Evolutionary conservation across 164 flowering plant species (phyloP), one percentile per base, ranked within the genome.

Genomic region (Paratinospora sagittata): DNA sequence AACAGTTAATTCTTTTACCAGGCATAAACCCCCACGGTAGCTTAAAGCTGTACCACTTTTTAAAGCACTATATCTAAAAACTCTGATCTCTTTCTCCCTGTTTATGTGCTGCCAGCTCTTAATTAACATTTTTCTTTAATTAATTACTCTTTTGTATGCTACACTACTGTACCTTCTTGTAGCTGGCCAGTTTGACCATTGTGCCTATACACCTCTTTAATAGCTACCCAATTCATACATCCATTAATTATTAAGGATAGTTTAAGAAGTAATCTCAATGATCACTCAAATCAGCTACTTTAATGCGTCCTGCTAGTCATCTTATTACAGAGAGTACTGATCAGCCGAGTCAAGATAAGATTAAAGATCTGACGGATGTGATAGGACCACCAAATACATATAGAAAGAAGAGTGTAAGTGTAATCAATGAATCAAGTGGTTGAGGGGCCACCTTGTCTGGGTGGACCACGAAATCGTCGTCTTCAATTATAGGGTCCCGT

Each of bases 11-110:
- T 23, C n/a, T 23, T 62, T 64, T 71, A 21, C 47, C 67, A 69
- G 16, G 78, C 68, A 67, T n/a, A n/a, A 75, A 75, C n/a, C n/a
- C 65, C 74, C 77, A 77, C 70, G 81, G 66, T 74, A 74, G 58
- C 82, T 70, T 74, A 83, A 83, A 83, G 85, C 68, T 76, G 69
- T 34, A 75, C 9, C 65, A 72, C 74, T 68, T 74, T 77, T 57
- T 47, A 66, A 70, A 71, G 68, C 61, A 64, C 47, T 14, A 49
- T 4, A 16, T 49, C 16, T 49, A 49, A 13, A 49, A 12, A 13
- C n/a, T n/a, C n/a, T n/a, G n/a, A 63, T 26, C 69, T 73, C 62
- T 71, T 66, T 66, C 70, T 62, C 43, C 62, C 60, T 45, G 14
- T 21, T 34, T n/a, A 6, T 55, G n/a, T n/a, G n/a, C n/a, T n/a